These are phyloP conservation scores for Arabidopsis thaliana DNA, from an alignment of 345 rosid genomes.

Conservation along the genomic window TAIR10.1 NC_003070.9:9809501-9810000, in stretches of 20 bases:
- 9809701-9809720: background rate
- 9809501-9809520: conserved; percentile 40
- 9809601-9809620: conserved; percentile 14
- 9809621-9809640: conserved; percentile 21
- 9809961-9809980: conserved; percentile 21
- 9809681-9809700: background rate
- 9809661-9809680: conserved; percentile 34
- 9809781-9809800: conserved; percentile 9
- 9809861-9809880: background rate
- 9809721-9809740: background rate
- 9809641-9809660: conserved; percentile 8
- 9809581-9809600: too few species aligned
- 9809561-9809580: background rate
- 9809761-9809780: background rate
- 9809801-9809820: background rate
- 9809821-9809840: background rate
- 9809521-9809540: conserved; percentile 28
- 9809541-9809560: conserved; percentile 40
- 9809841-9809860: conserved; percentile 21
- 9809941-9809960: conserved; percentile 23
- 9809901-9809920: conserved; percentile 19
- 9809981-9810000: conserved; percentile 16
- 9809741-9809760: conserved; percentile 1
- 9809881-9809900: conserved; percentile 8
- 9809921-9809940: conserved; percentile 26